phyloP scores from a whole-genome alignment of 306 rosid species.

The Trifolium dubium region DNA sequence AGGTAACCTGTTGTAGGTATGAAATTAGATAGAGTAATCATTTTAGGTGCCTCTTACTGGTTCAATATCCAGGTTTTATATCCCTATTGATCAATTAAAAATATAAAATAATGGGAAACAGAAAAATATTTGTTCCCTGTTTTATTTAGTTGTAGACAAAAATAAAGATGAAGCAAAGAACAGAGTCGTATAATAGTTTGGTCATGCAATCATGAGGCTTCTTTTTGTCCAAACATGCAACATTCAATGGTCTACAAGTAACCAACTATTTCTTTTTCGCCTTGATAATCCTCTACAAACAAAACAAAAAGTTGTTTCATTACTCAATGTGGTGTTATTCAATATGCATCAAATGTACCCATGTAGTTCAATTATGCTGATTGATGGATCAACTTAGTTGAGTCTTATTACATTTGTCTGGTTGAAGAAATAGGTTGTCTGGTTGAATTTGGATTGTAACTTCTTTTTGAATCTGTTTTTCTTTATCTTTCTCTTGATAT shows the following conservation, averaged over 20 bases:
- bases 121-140: background rate
- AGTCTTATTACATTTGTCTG: slow-evolving; percentile 23
- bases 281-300: background rate
- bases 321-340: slow-evolving; percentile 1
- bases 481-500: slow-evolving; percentile 6
- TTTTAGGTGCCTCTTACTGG: background rate
- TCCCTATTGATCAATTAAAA: background rate
- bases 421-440: slow-evolving; percentile 5
- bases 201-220: background rate
- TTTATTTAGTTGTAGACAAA: background rate
- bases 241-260: background rate
- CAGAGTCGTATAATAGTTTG: background rate
- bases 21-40: background rate
- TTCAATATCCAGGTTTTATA: slow-evolving; percentile 12
- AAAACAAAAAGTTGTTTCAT: background rate
- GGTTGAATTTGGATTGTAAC: slow-evolving; percentile 21
- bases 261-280: background rate
- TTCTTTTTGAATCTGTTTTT: slow-evolving; percentile 1
- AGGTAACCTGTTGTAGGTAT: slow-evolving; percentile 3
- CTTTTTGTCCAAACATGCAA: background rate
- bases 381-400: slow-evolving; percentile 11
- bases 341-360: background rate
- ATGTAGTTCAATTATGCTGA: background rate
- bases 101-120: background rate
- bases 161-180: background rate